phyloP scores from a whole-genome alignment of 257 asterid species.

The Ilex aquifolium region DNA sequence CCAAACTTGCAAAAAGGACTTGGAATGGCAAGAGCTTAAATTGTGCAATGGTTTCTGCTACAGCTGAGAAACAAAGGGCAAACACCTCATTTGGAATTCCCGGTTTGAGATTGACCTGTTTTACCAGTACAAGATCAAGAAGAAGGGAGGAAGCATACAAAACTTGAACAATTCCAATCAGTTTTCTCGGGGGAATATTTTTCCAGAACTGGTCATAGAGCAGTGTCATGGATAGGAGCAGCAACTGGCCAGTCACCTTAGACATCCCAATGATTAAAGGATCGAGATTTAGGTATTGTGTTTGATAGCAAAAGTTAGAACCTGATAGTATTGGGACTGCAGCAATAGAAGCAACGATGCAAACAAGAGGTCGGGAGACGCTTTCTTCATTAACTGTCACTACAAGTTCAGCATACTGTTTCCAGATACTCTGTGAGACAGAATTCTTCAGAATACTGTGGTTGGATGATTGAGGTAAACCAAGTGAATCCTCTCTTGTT shows the following conservation, averaged over 20 bases:
- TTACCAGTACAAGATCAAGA: constrained; percentile 65
- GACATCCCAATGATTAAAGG: constrained; percentile 79
- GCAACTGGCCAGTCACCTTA: constrained; percentile 70
- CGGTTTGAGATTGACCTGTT: constrained; percentile 45
- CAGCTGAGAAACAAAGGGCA: constrained; percentile 71
- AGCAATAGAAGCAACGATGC: constrained; percentile 57
- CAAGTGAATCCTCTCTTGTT: constrained; percentile 62
- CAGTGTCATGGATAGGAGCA: constrained; percentile 54
- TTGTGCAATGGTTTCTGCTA: constrained; percentile 72
- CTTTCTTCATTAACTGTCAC: constrained; percentile 42
- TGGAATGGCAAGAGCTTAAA: constrained; percentile 77
- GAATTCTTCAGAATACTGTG: constrained; percentile 23
- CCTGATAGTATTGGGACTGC: constrained; percentile 66
- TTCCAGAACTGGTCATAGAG: constrained; percentile 55
- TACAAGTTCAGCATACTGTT: constrained; percentile 53
- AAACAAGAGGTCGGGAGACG: constrained; percentile 52
- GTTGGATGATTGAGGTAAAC: constrained; percentile 34
- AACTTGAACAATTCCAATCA: constrained; percentile 41
- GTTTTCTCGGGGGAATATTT: constrained; percentile 45
- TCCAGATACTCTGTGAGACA: constrained; percentile 32
- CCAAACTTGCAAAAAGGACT: constrained; percentile 66
- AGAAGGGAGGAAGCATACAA: constrained; percentile 62
- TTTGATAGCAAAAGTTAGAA: constrained; percentile 81
- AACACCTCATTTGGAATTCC: constrained; percentile 73
- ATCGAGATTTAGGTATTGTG: constrained; percentile 60